Evolutionary conservation across 805 yeast species (phyloP), one percentile per base, ranked within the genome.

Genomic region (Hanseniaspora meyeri): DNA sequence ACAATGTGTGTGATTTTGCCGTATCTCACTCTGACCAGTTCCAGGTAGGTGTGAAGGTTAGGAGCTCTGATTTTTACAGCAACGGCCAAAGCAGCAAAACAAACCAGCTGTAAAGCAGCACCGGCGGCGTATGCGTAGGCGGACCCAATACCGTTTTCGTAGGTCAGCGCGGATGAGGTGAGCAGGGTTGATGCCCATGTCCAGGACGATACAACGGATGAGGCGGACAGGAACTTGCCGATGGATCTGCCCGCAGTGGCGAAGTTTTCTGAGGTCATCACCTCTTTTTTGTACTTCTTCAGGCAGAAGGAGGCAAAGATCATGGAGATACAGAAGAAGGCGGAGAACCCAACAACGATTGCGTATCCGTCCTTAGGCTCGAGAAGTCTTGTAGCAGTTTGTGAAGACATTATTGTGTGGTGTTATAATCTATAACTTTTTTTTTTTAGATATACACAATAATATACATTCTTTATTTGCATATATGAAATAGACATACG

Each of bases 131-230:
- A 90, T 71, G 81, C 85, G 65, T 77, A 82, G 14, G 91, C 84
- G 49, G 95, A 95, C 37, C 82, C 72, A 43, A 90, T 78, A 64
- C 97, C 97, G 58, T 81, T 75, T 45, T 72, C 72, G 69, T 86
- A 89, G 24, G 87, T 87, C 67, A 85, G 89, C 20, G 95, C 79
- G 0, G 95, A 80, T 2, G 88, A 81, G 40, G 81, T 82, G 36
- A 86, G 72, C 49, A 86, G 70, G 1, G 95, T 86, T 3, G 88
- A 87, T n/a, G 86, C 86, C 89, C 89, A 83, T 10, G 96, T 88
- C 97, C 97, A 90, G 9, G 91, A 82, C 12, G 91, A 82, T 9
- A 89, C 96, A 34, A 90, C 96, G 8, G 96, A 95, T 8, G 95
- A 82, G 5, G 91, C 82, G 60, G 88, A 83, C 61, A 90, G 74